phyloP scores from a whole-genome alignment of 768 basidiomycete genomes.

The Amanita jacksonii region DNA sequence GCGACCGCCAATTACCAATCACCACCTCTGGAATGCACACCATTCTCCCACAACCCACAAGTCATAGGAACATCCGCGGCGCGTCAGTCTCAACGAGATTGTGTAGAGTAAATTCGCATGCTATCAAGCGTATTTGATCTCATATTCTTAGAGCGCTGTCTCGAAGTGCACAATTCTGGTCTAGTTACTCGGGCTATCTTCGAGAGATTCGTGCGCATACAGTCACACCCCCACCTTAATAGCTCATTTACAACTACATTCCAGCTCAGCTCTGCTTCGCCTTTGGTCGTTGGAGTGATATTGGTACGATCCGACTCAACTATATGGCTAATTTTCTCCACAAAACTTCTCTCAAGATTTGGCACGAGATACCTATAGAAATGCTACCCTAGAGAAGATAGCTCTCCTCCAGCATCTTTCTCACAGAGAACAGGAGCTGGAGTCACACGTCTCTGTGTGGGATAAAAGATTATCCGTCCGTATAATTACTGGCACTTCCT shows the following conservation, averaged over 20 bases:
- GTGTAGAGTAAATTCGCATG: constrained; percentile 22
- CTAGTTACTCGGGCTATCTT: constrained; percentile 77
- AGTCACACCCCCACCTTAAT: background rate
- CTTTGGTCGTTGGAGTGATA: constrained; percentile 65
- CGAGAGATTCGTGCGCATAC: constrained; percentile 60
- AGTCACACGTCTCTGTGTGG: constrained; percentile 21
- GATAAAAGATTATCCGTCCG: constrained; percentile 19
- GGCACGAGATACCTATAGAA: constrained; percentile 59
- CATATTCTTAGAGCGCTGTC: constrained; percentile 47
- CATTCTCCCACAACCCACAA: constrained; percentile 22
- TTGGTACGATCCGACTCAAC: constrained; percentile 33
- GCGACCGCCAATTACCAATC: constrained; percentile 62
- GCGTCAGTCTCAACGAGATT: constrained; percentile 22
- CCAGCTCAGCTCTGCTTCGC: constrained; percentile 71
- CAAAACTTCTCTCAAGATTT: constrained; percentile 38
- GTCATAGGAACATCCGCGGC: constrained; percentile 42
- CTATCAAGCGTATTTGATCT: background rate
- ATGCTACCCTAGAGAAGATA: constrained; percentile 51
- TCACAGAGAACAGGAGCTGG: constrained; percentile 31
- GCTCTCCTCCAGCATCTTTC: constrained; percentile 36
- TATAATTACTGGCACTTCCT: background rate
- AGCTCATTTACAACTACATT: constrained; percentile 8
- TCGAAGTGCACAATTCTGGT: constrained; percentile 77
- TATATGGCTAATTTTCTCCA: background rate
- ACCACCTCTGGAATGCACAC: constrained; percentile 54